Evolutionary conservation across 345 rosid species (phyloP).

Genomic region (Ceriops decandra): DNA sequence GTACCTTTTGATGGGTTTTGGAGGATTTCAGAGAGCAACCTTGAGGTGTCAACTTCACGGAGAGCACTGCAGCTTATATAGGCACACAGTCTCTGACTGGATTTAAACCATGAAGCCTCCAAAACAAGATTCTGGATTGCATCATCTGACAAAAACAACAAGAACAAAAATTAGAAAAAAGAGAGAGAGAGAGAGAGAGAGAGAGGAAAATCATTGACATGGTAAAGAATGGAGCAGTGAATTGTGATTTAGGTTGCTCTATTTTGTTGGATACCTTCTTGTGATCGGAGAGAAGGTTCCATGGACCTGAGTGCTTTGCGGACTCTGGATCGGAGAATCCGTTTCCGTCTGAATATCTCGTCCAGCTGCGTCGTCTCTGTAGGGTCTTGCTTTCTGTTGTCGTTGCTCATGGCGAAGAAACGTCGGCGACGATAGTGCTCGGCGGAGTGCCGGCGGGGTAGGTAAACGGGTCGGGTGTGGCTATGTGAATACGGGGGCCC

Average conservation of each 20-base stretch:
- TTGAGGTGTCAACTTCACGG: conserved; percentile 79
- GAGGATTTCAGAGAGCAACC: conserved; percentile 49
- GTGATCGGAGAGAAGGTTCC: conserved; percentile 69
- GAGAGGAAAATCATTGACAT: neutral
- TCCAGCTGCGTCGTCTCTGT: conserved; percentile 29
- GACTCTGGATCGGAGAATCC: conserved; percentile 56
- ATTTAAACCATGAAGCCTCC: conserved; percentile 84
- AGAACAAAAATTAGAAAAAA: neutral
- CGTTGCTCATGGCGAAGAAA: conserved; percentile 16
- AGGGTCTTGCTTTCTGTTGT: conserved; percentile 13
- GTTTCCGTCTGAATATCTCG: conserved; percentile 60
- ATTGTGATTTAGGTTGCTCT: neutral
- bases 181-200: neutral
- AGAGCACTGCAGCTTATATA: conserved; percentile 79
- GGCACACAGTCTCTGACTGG: conserved; percentile 69
- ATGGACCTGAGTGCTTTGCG: conserved; percentile 70
- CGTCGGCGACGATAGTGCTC: neutral
- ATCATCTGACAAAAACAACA: conserved; percentile 39
- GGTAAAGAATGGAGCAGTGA: no score
- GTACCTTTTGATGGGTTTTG: conserved; percentile 38
- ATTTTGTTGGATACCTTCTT: conserved; percentile 47
- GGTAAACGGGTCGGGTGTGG: no score
- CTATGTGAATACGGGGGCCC: no score
- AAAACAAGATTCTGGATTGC: conserved; percentile 62
- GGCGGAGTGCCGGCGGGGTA: no score